Percentiles rank a stretch among this genome's conserved stretches.
Evolutionary conservation across 2,329 filamentous ascomycete species (phyloP).

Genomic region (Botrytis byssoidea): DNA sequence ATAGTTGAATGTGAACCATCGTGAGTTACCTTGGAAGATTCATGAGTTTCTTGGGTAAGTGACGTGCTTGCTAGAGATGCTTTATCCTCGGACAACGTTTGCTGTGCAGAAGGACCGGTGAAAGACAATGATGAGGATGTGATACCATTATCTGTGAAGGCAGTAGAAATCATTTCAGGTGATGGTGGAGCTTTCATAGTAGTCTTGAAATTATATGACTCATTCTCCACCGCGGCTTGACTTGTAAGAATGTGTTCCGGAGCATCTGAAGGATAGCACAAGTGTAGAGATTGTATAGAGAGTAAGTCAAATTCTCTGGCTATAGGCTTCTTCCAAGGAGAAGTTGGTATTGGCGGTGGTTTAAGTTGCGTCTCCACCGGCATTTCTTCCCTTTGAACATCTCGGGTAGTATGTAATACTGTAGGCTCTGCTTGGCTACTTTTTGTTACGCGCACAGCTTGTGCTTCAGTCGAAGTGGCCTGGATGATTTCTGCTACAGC

Average conservation of each 20-base stretch:
- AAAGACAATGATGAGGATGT: constrained; percentile 13
- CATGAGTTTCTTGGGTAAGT: constrained; percentile 4
- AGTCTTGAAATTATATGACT: neutral
- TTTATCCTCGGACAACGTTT: constrained; percentile 1
- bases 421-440: neutral
- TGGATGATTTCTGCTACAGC: constrained; percentile 38
- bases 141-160: constrained; percentile 14
- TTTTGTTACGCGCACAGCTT: constrained; percentile 21
- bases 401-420: constrained; percentile 1
- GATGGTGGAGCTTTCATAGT: constrained; percentile 15
- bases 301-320: neutral
- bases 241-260: constrained; percentile 12
- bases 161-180: constrained; percentile 16
- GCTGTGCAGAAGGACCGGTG: constrained; percentile 13
- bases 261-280: constrained; percentile 19
- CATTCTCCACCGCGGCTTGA: constrained; percentile 5
- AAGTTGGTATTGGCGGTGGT: constrained; percentile 2
- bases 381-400: neutral
- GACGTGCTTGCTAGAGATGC: neutral
- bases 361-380: neutral
- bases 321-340: constrained; percentile 5
- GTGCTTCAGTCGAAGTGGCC: constrained; percentile 24
- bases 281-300: neutral
- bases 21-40: constrained; percentile 20
- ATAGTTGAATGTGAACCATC: constrained; percentile 20